Conservation (phyloP, 352 stramenopile species). For the Bremia lactucae region DNA sequence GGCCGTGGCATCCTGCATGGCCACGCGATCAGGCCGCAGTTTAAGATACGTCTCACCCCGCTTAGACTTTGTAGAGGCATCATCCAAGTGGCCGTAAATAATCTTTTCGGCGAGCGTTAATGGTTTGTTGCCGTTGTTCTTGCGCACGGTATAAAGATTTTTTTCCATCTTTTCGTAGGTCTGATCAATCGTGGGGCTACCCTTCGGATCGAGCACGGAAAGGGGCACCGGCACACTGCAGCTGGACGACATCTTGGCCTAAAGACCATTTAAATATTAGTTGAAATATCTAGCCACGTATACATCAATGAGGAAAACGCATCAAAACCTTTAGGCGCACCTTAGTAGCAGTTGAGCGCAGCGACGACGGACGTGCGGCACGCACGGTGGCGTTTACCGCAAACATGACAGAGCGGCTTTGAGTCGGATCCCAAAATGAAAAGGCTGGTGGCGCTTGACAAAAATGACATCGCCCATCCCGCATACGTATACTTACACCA, state of each 20-base stretch:
- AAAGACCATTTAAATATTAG: constrained; percentile 12
- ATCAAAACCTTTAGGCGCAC: constrained; percentile 19
- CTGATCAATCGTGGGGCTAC: constrained; percentile 88
- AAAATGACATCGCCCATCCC: constrained; percentile 20
- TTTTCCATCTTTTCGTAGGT: constrained; percentile 90
- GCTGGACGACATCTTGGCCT: constrained; percentile 64
- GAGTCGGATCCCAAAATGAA: too few relatives aligned
- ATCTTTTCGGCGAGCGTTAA: constrained; percentile 91
- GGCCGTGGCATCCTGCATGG: constrained; percentile 91
- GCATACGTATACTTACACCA: not conserved
- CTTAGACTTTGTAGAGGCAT: constrained; percentile 69
- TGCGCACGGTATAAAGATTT: constrained; percentile 83
- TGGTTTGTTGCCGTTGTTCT: constrained; percentile 82
- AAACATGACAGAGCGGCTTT: constrained; percentile 32
- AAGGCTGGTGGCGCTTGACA: too few relatives aligned
- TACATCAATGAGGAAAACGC: too few relatives aligned
- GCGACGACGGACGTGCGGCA: constrained; percentile 51
- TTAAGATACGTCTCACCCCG: constrained; percentile 89
- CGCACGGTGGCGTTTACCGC: constrained; percentile 47
- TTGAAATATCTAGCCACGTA: too few relatives aligned
- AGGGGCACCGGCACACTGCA: constrained; percentile 71
- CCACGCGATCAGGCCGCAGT: constrained; percentile 87
- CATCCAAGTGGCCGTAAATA: constrained; percentile 90
- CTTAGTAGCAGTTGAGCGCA: constrained; percentile 57
- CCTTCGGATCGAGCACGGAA: constrained; percentile 84